phyloP scores from a whole-genome alignment of 176 grass and related monocot species.

The Puya raimondii region DNA sequence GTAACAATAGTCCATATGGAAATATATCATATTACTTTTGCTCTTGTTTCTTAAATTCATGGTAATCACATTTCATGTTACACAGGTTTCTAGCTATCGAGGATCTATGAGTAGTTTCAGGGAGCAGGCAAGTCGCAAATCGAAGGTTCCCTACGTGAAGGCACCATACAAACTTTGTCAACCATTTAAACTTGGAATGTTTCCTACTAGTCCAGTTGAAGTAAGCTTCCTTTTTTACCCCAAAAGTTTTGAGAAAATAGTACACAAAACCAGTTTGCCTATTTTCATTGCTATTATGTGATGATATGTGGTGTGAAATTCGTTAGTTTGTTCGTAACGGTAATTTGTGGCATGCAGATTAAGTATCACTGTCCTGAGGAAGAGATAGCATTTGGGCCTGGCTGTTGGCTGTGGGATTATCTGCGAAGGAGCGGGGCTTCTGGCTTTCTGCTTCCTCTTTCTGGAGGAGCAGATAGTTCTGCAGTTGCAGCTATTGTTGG shows the following conservation, averaged over 20 bases:
- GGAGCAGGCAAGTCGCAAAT: conserved; percentile 74
- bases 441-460: conserved; percentile 97
- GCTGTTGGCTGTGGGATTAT: conserved; percentile 99
- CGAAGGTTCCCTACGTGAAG: conserved; percentile 45
- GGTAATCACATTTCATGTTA: not conserved
- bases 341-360: conserved; percentile 30
- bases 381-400: conserved; percentile 92
- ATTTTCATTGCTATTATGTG: too few relatives aligned
- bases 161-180: conserved; percentile 69
- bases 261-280: not conserved
- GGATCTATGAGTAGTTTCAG: conserved; percentile 84
- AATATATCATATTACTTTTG: too few relatives aligned
- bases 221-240: conserved; percentile 35
- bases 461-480: conserved; percentile 96
- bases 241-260: not conserved
- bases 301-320: not conserved
- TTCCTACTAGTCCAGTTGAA: conserved; percentile 61
- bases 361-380: conserved; percentile 87
- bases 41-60: too few relatives aligned
- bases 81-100: conserved; percentile 77
- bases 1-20: too few relatives aligned
- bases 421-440: conserved; percentile 81
- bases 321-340: not conserved
- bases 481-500: conserved; percentile 93
- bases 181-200: conserved; percentile 46